phyloP scores from a whole-genome alignment of 495 filamentous ascomycete genomes.

The Terfezia claveryi region DNA sequence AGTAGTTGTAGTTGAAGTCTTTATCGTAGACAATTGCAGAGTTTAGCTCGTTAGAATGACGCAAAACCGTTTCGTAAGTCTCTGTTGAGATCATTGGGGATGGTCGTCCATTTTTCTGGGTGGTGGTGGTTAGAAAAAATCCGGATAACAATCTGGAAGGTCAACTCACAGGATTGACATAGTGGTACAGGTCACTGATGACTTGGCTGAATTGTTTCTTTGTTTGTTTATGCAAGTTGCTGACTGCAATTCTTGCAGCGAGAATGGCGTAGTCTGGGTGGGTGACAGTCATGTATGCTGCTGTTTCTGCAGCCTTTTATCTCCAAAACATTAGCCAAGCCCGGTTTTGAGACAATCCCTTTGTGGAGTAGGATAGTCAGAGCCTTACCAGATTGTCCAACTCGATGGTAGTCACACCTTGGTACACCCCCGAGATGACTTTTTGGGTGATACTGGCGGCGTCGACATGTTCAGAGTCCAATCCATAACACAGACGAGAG shows the following conservation, averaged over 20 bases:
- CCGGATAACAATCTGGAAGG: background rate
- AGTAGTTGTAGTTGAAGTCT: slow-evolving; percentile 99
- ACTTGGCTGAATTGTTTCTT: slow-evolving; percentile 98
- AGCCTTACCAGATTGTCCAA: slow-evolving; percentile 77
- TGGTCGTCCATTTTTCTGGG: slow-evolving; percentile 46
- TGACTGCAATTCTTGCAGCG: slow-evolving; percentile 92
- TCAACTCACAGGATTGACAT: slow-evolving; percentile 49
- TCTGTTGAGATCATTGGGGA: slow-evolving; percentile 85
- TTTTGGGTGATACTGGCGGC: slow-evolving; percentile 96
- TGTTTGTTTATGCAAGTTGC: slow-evolving; percentile 98
- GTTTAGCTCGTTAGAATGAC: slow-evolving; percentile 86
- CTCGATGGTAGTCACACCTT: slow-evolving; percentile 87
- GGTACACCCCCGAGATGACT: slow-evolving; percentile 97
- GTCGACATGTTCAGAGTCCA: slow-evolving; percentile 91
- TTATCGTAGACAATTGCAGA: slow-evolving; percentile 97
- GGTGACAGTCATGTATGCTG: slow-evolving; percentile 98
- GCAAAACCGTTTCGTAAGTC: slow-evolving; percentile 78
- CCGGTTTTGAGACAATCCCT: background rate
- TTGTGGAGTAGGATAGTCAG: background rate
- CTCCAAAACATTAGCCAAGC: slow-evolving; percentile 5
- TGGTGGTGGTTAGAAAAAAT: background rate
- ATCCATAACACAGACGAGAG: slow-evolving; percentile 86
- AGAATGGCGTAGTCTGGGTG: slow-evolving; percentile 98
- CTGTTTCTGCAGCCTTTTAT: slow-evolving; percentile 80
- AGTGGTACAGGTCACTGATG: slow-evolving; percentile 80